These are phyloP conservation scores for Jackrogersella multiformis DNA, from an alignment of 495 filamentous ascomycete species.

Conservation along the genomic window DNA sequence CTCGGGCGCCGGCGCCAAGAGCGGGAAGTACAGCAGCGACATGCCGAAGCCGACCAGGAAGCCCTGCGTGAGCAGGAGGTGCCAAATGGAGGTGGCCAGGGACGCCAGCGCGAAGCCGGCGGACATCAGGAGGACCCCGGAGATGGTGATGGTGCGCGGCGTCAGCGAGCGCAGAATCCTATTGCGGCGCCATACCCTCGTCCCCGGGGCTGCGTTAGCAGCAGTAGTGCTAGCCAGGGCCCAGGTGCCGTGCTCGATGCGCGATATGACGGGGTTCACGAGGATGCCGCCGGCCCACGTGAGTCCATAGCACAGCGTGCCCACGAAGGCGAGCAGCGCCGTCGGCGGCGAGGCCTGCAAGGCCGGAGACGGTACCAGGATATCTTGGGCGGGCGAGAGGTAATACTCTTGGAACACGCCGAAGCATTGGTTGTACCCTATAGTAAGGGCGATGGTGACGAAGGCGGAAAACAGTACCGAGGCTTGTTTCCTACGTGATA, in stretches of 20 bases:
- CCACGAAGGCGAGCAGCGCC: slow-evolving; percentile 60
- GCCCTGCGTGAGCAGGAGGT: slow-evolving; percentile 60
- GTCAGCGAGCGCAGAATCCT: slow-evolving; percentile 40
- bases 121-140: slow-evolving; percentile 50
- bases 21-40: slow-evolving; percentile 61
- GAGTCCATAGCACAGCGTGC: slow-evolving; percentile 58
- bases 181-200: slow-evolving; percentile 39
- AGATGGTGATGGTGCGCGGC: slow-evolving; percentile 44
- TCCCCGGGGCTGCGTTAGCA: too few species aligned
- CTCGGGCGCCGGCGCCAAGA: slow-evolving; percentile 57
- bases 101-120: slow-evolving; percentile 51
- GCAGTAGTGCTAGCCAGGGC: slow-evolving; percentile 11
- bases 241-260: slow-evolving; percentile 48
- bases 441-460: slow-evolving; percentile 56
- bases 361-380: slow-evolving; percentile 48
- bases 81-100: slow-evolving; percentile 52
- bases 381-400: slow-evolving; percentile 50
- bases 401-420: slow-evolving; percentile 62
- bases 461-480: slow-evolving; percentile 56
- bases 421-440: slow-evolving; percentile 61
- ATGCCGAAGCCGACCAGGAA: slow-evolving; percentile 58
- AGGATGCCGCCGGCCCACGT: slow-evolving; percentile 62
- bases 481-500: slow-evolving; percentile 55
- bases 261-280: slow-evolving; percentile 59
- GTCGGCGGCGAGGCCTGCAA: slow-evolving; percentile 45